Base-by-base conservation (phyloP, 176 grass and related monocot genomes). In the Oryza punctata region DNA sequence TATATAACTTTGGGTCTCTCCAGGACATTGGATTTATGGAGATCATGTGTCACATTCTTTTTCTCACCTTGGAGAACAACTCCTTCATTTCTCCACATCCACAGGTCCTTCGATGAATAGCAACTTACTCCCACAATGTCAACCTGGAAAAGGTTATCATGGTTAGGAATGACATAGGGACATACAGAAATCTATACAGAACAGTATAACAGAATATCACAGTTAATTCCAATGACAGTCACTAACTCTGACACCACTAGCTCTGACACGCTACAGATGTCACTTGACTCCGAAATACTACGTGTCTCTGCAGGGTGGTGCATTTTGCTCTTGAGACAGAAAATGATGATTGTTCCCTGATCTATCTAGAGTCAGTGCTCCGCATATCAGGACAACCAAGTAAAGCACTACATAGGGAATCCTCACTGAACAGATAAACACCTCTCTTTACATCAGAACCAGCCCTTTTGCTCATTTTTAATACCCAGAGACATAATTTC, bases 1-100 rank as follows among this genome's bases (percentile, higher is more conserved):
- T 94, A 96, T 79, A 99, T 94, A 82, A 99, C 97, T 67, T 99
- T 99, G 37, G 97, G 97, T 43, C 97, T 92, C 92, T 99, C 97
- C 19, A 99, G 81, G 73, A 99, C 97, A 66, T 99, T 99, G 81
- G 89, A 96, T 86, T 89, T 92, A 84, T 99, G 88, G 63, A 99
- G 91, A 43, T 99, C 93, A 83, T 96, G 97, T 84, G 91, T 87
- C 32, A 85, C 71, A 50, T 94, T 87, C 21, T 71, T 94, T 85
- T 99, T 63, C 77, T 94, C 86, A 14, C 97, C 86, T 24, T 63
- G 81, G 23, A 99, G 97, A 59, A 96, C 93, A 26, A 96, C 73
- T 63, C 97, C 97, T 92, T 94, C 97, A 24, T 96, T 99, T 44
- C 68, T 99, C 97, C 97, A 99, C 78, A 81, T 47, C 91, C 93